Evolutionary conservation across 805 yeast species (phyloP), one percentile per base, ranked within the genome.

Genomic region (Myxozyma melibiosi): DNA sequence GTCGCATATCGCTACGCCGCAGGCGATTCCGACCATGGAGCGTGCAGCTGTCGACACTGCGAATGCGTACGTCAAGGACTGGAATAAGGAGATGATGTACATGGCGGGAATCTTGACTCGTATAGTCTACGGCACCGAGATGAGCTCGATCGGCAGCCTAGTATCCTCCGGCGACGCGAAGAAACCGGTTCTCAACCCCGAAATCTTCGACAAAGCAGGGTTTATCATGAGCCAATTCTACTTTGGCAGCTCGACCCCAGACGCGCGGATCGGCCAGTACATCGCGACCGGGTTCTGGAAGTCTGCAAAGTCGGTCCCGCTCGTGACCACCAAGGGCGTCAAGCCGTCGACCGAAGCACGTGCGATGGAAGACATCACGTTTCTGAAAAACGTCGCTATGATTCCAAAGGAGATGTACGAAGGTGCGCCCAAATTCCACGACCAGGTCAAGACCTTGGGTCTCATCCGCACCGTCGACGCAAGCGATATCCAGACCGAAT

Each of bases 21-120:
- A 72, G 57, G 61, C 73, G 2, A 71, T 74, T n/a, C 78, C 78
- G 1, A 74, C 78, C 1, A 73, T 74, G 76, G 78, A 74, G 53
- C 67, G 78, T 4, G 74, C 77, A 0, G 76, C 75, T 1, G 68
- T 73, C 0, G 78, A 74, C 58, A 72, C 74, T 70, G 72, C 77
- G 3, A 74, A 74, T 50, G 65, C 69, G 6, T 68, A 66, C 51
- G 77, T 74, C 22, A 72, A 71, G 51, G 75, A 71, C 50, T 74
- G 78, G 78, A 74, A 74, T 58, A 57, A 66, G 30, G 69, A 73
- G 48, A 66, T 74, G 70, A 67, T 74, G 24, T 70, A 67, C 43
- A 68, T 71, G 69, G 72, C 73, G 4, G 78, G 78, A 1, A 60
- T 72, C 2, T 50, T 74, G 53, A 62, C 71, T 6, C 64, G 77